phyloP scores from a whole-genome alignment of 2,329 filamentous ascomycete species.

The Coniochaeta prunicola region DNA sequence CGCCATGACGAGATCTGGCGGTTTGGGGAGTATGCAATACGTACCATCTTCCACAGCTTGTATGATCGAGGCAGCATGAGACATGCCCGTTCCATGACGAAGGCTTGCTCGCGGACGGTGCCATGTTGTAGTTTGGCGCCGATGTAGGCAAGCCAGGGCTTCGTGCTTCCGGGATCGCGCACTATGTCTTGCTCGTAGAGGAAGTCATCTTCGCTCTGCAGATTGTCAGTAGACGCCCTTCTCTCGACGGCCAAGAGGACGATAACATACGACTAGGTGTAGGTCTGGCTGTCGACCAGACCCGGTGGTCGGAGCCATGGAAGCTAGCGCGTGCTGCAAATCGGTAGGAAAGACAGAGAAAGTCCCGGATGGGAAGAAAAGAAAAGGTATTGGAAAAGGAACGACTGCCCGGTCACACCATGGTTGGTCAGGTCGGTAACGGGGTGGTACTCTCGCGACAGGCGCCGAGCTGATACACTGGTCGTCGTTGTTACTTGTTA shows the following conservation, averaged over 20 bases:
- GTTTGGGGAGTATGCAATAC: slow-evolving; percentile 17
- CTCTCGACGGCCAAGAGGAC: background rate
- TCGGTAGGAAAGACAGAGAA: background rate
- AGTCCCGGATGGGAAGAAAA: background rate
- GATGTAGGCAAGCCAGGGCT: slow-evolving; percentile 93
- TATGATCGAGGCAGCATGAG: slow-evolving; percentile 86
- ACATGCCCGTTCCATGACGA: slow-evolving; percentile 85
- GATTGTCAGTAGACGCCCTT: background rate
- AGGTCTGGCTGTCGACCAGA: slow-evolving; percentile 34
- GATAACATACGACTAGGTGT: slow-evolving; percentile 37
- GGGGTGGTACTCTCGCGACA: background rate
- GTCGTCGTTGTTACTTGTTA: background rate
- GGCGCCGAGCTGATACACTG: background rate
- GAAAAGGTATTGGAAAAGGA: background rate
- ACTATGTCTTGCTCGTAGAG: slow-evolving; percentile 95
- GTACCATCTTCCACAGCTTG: slow-evolving; percentile 94
- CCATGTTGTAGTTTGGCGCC: slow-evolving; percentile 87
- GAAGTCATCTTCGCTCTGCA: slow-evolving; percentile 67
- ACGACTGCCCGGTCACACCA: slow-evolving; percentile 1
- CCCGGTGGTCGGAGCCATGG: slow-evolving; percentile 11
- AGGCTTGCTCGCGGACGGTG: slow-evolving; percentile 75
- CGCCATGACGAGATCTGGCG: background rate
- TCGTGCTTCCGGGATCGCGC: slow-evolving; percentile 75
- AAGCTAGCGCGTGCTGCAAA: slow-evolving; percentile 11
- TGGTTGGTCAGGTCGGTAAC: background rate